Conservation (phyloP, 768 basidiomycete genomes). For the Grammothele lineata region DNA sequence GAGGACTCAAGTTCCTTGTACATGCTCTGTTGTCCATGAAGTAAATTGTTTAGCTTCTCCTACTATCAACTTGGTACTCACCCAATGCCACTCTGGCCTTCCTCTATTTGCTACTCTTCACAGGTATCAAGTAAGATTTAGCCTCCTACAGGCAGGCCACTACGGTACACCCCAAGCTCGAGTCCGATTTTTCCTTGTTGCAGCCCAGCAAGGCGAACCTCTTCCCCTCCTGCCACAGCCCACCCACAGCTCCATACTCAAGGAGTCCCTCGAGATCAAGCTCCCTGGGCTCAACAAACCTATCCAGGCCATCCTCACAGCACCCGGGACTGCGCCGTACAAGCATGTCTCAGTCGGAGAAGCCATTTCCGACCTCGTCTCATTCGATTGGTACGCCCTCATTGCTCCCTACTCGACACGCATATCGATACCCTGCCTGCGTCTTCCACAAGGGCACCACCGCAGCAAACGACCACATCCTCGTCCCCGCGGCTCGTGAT, state of each 20-base stretch:
- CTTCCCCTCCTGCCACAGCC: slow-evolving; percentile 40
- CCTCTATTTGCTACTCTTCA: background rate
- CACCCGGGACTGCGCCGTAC: slow-evolving; percentile 45
- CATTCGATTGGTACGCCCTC: slow-evolving; percentile 63
- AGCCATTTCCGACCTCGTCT: slow-evolving; percentile 69
- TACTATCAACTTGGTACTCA: background rate
- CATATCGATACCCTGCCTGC: no score
- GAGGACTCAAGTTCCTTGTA: slow-evolving; percentile 66
- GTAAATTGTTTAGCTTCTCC: slow-evolving; percentile 36
- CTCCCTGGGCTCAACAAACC: slow-evolving; percentile 35
- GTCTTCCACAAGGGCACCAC: no score
- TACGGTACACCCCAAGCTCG: slow-evolving; percentile 43
- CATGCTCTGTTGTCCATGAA: slow-evolving; percentile 61
- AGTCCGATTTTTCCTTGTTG: slow-evolving; percentile 48
- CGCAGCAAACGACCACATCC: no score
- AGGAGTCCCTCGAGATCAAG: slow-evolving; percentile 46
- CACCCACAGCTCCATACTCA: slow-evolving; percentile 36
- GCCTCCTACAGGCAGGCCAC: slow-evolving; percentile 43
- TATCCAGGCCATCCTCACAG: slow-evolving; percentile 42
- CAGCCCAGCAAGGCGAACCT: slow-evolving; percentile 31
- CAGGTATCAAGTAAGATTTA: slow-evolving; percentile 43
- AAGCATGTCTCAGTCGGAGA: slow-evolving; percentile 58
- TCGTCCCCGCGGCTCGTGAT: no score
- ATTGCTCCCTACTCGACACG: no score
- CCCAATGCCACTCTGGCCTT: background rate